Evolutionary conservation across 2,329 filamentous ascomycete species (phyloP), one percentile per base, ranked within the genome.

Genomic region (Fonsecaea pedrosoi): DNA sequence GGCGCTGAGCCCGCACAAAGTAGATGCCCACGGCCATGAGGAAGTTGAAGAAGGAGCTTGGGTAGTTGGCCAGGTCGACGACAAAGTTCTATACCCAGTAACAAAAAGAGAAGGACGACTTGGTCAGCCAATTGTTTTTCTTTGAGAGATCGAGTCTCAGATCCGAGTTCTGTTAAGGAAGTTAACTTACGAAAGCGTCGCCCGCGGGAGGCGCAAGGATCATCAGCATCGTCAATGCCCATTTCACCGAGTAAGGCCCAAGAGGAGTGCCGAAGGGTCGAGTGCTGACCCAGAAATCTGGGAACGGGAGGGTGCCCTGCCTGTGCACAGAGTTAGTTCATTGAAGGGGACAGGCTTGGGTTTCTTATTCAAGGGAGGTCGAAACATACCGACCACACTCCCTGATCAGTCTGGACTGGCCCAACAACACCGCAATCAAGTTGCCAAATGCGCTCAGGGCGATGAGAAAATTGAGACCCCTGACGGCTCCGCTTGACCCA

Each of bases 191-290:
- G 74, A 90, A 90, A 0, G 87, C 88, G 73, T 90, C 87, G 0
- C 88, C 87, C 0, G 86, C 85, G 0, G 87, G 86, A 0, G 86
- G 83, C 0, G 84, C 86, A 0, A 86, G 73, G 40, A 89, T 88
- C 84, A 89, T 87, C 54, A 89, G 71, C 1, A 86, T 73, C 0
- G 87, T 89, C 65, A 87, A 74, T 0, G 71, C 71, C 84, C 85
- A 89, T 73, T 87, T 86, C 3, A 89, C 69, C 1, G 82, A 60
- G 67, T 88, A 88, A 0, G 87, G 86, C 0, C 86, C 87, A 0
- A 88, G 72, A 0, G 87, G 87, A 0, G 88, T 90, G 1, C 87
- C 87, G 64, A 89, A 89, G 0, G 87, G 88, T 63, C 81, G 82
- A 0, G 87, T 89, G 0, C 85, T 87, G 0, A 85, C 86, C 87